Conservation (phyloP, 2,329 filamentous ascomycete species). For the Bipolaris bicolor region DNA sequence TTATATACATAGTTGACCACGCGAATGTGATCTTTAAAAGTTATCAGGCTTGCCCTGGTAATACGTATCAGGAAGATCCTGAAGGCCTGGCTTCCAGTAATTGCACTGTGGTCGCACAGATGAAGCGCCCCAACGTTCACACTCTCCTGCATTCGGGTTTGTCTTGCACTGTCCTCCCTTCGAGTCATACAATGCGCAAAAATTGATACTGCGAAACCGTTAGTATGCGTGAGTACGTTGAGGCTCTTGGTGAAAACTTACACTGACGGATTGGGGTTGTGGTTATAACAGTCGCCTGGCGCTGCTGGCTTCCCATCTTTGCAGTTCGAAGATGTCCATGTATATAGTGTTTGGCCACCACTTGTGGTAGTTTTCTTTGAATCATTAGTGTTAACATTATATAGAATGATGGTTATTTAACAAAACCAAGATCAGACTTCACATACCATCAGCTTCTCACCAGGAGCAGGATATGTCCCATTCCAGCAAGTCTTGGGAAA, state of each 20-base stretch:
- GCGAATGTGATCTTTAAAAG: not conserved
- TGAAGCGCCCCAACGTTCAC: not conserved
- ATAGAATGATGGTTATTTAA: not conserved
- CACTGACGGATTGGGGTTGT: not conserved
- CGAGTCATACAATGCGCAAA: not conserved
- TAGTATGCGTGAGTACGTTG: not conserved
- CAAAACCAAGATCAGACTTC: not conserved
- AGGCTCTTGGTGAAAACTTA: not conserved
- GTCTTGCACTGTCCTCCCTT: not conserved
- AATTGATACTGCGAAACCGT: not conserved
- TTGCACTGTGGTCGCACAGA: not conserved
- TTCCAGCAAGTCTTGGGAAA: not conserved
- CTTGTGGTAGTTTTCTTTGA: not conserved
- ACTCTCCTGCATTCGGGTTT: not conserved
- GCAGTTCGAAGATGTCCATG: not conserved
- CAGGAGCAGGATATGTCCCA: not conserved
- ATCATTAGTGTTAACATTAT: not conserved
- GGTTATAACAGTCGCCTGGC: not conserved
- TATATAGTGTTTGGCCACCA: not conserved
- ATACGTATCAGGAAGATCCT: not conserved
- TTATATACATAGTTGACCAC: not conserved
- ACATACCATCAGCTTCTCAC: not conserved
- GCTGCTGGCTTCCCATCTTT: not conserved
- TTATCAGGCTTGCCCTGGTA: not conserved
- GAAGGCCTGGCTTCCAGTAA: not conserved